phyloP scores from a whole-genome alignment of 805 yeast genomes.

The Jamesozyma rosinii region DNA sequence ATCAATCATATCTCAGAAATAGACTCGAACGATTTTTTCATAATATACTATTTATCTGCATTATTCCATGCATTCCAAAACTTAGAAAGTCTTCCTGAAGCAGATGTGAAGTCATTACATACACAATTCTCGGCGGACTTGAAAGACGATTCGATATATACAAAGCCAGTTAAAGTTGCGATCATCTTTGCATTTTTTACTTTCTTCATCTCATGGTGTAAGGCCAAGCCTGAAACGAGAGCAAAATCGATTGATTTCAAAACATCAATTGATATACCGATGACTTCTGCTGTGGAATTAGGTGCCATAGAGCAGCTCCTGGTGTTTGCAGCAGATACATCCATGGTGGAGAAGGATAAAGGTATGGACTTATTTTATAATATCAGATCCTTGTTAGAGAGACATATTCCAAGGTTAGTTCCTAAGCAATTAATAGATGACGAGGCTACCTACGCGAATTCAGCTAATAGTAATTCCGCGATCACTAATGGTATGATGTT shows the following conservation, averaged over 20 bases:
- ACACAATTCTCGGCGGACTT: slow-evolving; percentile 31
- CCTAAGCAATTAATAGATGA: slow-evolving; percentile 47
- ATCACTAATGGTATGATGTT: slow-evolving; percentile 1
- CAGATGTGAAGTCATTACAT: slow-evolving; percentile 34
- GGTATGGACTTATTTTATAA: slow-evolving; percentile 50
- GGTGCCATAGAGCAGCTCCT: slow-evolving; percentile 68
- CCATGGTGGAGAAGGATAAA: slow-evolving; percentile 29
- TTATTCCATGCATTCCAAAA: slow-evolving; percentile 39
- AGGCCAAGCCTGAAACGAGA: slow-evolving; percentile 34
- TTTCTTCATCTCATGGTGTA: slow-evolving; percentile 61
- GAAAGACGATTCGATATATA: slow-evolving; percentile 35
- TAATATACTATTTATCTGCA: slow-evolving; percentile 57
- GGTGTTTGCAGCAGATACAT: slow-evolving; percentile 51
- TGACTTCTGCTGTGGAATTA: slow-evolving; percentile 46
- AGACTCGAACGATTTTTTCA: slow-evolving; percentile 52
- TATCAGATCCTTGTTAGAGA: slow-evolving; percentile 56
- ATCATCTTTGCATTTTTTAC: slow-evolving; percentile 46
- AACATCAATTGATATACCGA: slow-evolving; percentile 47
- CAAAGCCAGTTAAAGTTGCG: slow-evolving; percentile 41
- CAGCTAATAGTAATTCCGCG: not conserved
- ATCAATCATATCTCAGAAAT: slow-evolving; percentile 40
- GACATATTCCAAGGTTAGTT: slow-evolving; percentile 48
- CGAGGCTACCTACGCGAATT: not conserved
- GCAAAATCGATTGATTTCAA: slow-evolving; percentile 44
- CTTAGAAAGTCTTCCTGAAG: slow-evolving; percentile 30